A percentile compares a stretch with the other conserved stretches of the same genome.
phyloP scores from a whole-genome alignment of 2,329 filamentous ascomycete species.

The Coleophoma crateriformis region DNA sequence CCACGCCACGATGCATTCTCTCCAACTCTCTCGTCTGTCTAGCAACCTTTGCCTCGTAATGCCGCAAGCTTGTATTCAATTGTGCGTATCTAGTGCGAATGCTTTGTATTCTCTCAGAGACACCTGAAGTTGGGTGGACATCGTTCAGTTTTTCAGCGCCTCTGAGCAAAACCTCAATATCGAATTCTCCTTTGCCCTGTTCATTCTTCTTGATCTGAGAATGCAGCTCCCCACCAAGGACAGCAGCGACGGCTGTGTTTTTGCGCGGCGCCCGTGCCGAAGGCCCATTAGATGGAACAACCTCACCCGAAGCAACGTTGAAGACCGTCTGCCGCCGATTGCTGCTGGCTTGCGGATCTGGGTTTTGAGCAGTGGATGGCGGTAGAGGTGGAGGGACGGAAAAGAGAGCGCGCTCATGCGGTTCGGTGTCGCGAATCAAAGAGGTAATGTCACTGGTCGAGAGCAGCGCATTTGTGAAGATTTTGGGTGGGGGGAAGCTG shows the following conservation, averaged over 20 bases:
- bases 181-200: slow-evolving; percentile 62
- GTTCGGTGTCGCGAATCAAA: slow-evolving; percentile 89
- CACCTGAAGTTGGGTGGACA: slow-evolving; percentile 81
- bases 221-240: slow-evolving; percentile 83
- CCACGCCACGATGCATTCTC: slow-evolving; percentile 62
- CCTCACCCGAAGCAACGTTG: slow-evolving; percentile 53
- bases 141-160: slow-evolving; percentile 87
- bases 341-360: slow-evolving; percentile 28
- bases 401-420: slow-evolving; percentile 91
- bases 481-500: slow-evolving; percentile 86
- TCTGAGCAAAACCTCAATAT: slow-evolving; percentile 77
- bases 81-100: slow-evolving; percentile 68
- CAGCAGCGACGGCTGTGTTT: slow-evolving; percentile 83
- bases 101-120: slow-evolving; percentile 66
- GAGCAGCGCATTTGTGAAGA: slow-evolving; percentile 91
- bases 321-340: slow-evolving; percentile 58
- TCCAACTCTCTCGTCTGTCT: slow-evolving; percentile 71
- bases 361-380: slow-evolving; percentile 38
- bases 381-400: slow-evolving; percentile 68
- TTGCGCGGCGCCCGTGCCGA: slow-evolving; percentile 49
- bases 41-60: slow-evolving; percentile 75
- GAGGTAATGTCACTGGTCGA: slow-evolving; percentile 87
- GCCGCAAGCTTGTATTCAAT: slow-evolving; percentile 66
- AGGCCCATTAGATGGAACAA: slow-evolving; percentile 51
- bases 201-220: slow-evolving; percentile 62